Conservation (phyloP, 257 asterid species). For the Perilla frutescens region DNA sequence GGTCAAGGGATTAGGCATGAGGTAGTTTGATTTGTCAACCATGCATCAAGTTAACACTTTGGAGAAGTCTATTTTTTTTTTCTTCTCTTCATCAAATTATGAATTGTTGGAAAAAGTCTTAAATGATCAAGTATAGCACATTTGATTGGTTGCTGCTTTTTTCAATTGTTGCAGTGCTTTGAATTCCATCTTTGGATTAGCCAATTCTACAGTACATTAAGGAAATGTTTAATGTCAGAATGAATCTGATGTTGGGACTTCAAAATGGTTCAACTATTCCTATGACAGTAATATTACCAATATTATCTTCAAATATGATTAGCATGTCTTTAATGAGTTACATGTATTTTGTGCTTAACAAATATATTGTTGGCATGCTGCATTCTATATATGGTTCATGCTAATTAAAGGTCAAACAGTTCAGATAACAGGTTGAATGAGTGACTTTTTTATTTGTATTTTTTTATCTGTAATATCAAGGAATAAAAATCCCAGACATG, state of each 20-base stretch:
- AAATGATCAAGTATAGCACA: no score
- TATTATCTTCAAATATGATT: constrained; percentile 3
- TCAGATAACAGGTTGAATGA: constrained; percentile 7
- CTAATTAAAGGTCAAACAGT: constrained; percentile 18
- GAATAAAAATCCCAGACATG: constrained; percentile 7
- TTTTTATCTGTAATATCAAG: background rate
- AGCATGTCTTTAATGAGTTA: background rate
- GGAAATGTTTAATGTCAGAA: constrained; percentile 25
- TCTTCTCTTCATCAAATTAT: no score
- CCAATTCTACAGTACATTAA: background rate
- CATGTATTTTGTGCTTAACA: constrained; percentile 7
- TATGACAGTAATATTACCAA: background rate
- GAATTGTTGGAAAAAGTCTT: no score
- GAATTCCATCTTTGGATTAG: background rate
- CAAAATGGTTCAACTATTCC: background rate
- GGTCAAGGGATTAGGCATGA: background rate
- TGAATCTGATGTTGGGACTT: background rate
- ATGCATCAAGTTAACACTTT: background rate
- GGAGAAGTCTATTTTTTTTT: background rate
- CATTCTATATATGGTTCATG: constrained; percentile 7
- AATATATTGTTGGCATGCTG: background rate
- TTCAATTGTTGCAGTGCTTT: no score
- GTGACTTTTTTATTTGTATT: background rate
- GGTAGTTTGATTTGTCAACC: background rate
- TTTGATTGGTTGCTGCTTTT: no score